Base-by-base conservation (phyloP, 495 filamentous ascomycete species). In the Oleoguttula mirabilis region DNA sequence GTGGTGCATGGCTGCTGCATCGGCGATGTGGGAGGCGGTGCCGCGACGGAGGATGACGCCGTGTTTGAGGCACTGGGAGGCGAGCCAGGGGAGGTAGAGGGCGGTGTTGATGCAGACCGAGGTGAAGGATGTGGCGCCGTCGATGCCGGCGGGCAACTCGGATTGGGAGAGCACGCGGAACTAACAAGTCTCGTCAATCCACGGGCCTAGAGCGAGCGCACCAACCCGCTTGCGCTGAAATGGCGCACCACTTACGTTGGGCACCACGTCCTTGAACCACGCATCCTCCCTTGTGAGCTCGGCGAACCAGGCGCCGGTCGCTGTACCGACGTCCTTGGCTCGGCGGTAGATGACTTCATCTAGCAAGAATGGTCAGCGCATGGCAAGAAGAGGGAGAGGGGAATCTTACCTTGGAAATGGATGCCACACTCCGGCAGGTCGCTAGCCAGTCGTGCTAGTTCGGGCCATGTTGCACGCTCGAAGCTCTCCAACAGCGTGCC, bases 61-160 rank as follows among this genome's bases (percentile, higher is more conserved):
- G 35, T 70, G 69, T 46, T 68, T 69, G 5, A 79, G 68, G 63
- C 84, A 93, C 59, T 88, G 77, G 1, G 77, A 76, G 0, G 79
- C 62, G 0, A 96, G 75, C 72, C 82, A 94, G 8, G 84, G 77
- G 10, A 93, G 76, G 65, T 94, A 94, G 41, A 94, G 51, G 34
- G 82, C 76, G 0, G 80, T 80, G 65, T 96, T 95, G 56, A 96
- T 88, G 62, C 87, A 95, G 19, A 93, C 79, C 0, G 82, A 88
- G 2, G 71, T 83, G 57, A 87, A 94, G 28, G 66, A 63, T 23
- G 72, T 80, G 8, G 71, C 87, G 10, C 75, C 79, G 44, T 82
- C 75, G 30, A 76, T 71, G 5, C 72, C 78, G 1, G 59, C 45
- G 0, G 75, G 71, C 7, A 93, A 63, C 31, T 80, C 60, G 0